Conservation (phyloP, 129 eudicot species). For the Tagetes erecta region DNA sequence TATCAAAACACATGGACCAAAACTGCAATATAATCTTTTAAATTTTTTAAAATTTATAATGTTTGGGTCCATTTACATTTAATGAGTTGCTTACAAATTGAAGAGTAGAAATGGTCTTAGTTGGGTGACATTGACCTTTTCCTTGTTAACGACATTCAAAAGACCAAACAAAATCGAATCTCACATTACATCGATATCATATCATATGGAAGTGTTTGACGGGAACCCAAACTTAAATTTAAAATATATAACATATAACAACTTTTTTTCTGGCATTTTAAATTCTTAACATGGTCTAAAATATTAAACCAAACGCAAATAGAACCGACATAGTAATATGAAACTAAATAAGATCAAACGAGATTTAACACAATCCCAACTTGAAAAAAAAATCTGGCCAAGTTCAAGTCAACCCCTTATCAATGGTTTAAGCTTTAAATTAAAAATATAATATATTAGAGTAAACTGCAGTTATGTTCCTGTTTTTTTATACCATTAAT, state of each 20-base stretch:
- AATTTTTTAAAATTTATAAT: neutral
- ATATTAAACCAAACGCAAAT: neutral
- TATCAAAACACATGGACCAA: too few species aligned
- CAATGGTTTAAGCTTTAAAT: too few species aligned
- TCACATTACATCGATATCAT: too few species aligned
- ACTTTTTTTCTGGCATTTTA: neutral
- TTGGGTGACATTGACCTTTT: neutral
- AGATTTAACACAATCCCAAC: neutral
- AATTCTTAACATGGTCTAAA: neutral
- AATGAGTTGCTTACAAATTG: neutral
- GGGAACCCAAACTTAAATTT: neutral
- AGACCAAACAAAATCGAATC: too few species aligned
- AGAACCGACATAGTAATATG: neutral
- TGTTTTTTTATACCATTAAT: too few species aligned
- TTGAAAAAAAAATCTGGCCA: neutral
- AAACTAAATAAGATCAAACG: neutral
- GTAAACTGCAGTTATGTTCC: too few species aligned
- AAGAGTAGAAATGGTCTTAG: conserved; percentile 12
- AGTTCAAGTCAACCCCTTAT: neutral
- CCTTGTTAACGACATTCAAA: neutral
- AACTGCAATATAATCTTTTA: too few species aligned
- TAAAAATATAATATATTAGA: too few species aligned
- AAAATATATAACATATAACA: neutral
- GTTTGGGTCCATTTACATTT: neutral
- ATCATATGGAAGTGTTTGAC: conserved; percentile 12